Percentiles rank a stretch among this genome's conserved stretches.
Evolutionary conservation across 768 basidiomycete genomes (phyloP).

Genomic region (Xerocomellus intermedius): DNA sequence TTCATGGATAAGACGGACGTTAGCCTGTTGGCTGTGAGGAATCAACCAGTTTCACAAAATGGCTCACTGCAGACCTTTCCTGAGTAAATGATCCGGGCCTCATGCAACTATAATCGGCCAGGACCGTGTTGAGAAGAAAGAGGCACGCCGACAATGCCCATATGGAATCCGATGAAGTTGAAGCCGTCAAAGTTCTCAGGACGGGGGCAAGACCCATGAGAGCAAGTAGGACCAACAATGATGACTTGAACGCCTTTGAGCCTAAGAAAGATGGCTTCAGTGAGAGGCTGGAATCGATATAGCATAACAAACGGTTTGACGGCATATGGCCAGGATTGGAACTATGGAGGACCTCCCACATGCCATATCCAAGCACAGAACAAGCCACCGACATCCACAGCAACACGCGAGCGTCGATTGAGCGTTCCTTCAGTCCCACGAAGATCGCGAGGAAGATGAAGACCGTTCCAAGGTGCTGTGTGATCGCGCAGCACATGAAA

Average conservation of each 20-base stretch:
- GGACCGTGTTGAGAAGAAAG: conserved; percentile 75
- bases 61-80: conserved; percentile 51
- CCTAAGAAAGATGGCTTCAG: conserved; percentile 40
- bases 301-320: conserved; percentile 26
- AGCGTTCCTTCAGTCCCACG: conserved; percentile 59
- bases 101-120: conserved; percentile 76
- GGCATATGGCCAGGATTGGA: conserved; percentile 29
- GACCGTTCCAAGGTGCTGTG: conserved; percentile 79
- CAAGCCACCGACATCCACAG: conserved; percentile 61
- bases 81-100: conserved; percentile 43
- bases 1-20: conserved; percentile 87
- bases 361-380: conserved; percentile 58
- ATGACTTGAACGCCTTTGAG: conserved; percentile 73
- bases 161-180: conserved; percentile 95
- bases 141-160: conserved; percentile 91
- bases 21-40: conserved; percentile 47
- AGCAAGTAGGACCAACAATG: conserved; percentile 82
- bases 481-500: conserved; percentile 67
- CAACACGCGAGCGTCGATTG: conserved; percentile 66
- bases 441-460: conserved; percentile 84
- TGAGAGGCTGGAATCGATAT: background rate
- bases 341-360: conserved; percentile 58
- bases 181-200: conserved; percentile 86
- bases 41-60: conserved; percentile 20
- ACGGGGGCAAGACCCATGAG: conserved; percentile 91